Conservation (phyloP, 345 rosid species). For the Gossypium ekmanianum region DNA sequence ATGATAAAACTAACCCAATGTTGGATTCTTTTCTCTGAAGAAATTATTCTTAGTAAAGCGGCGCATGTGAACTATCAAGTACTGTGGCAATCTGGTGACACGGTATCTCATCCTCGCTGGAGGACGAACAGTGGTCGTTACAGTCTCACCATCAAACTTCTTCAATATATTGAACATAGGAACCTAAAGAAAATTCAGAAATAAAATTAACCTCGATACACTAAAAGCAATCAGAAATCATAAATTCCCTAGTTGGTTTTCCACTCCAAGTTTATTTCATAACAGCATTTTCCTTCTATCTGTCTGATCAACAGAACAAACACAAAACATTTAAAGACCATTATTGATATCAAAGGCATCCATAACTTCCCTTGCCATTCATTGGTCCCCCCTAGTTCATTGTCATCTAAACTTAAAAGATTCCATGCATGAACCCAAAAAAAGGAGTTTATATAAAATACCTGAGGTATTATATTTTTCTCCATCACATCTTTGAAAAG, state of each 20-base stretch:
- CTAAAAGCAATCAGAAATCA: neutral
- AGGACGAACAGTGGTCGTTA: slow-evolving; percentile 93
- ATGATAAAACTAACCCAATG: slow-evolving; percentile 54
- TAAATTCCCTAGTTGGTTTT: neutral
- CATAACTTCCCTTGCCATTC: neutral
- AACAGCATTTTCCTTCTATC: neutral
- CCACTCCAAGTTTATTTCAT: neutral
- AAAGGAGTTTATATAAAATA: slow-evolving; percentile 20
- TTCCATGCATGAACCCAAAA: neutral
- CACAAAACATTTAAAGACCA: neutral
- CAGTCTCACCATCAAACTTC: slow-evolving; percentile 89
- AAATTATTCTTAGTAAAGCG: slow-evolving; percentile 94
- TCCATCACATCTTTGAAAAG: slow-evolving; percentile 98
- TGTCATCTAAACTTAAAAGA: neutral
- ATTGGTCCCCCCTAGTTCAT: neutral
- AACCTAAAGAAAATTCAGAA: slow-evolving; percentile 44
- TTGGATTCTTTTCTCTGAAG: slow-evolving; percentile 92
- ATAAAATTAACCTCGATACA: neutral
- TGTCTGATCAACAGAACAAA: neutral
- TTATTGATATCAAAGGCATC: neutral
- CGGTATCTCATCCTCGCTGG: slow-evolving; percentile 89
- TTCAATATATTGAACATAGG: slow-evolving; percentile 82
- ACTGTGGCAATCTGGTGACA: slow-evolving; percentile 68
- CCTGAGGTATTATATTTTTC: slow-evolving; percentile 97
- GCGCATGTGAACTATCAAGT: slow-evolving; percentile 83